Evolutionary conservation across 345 rosid species (phyloP).

Genomic region (Sonneratia alba): DNA sequence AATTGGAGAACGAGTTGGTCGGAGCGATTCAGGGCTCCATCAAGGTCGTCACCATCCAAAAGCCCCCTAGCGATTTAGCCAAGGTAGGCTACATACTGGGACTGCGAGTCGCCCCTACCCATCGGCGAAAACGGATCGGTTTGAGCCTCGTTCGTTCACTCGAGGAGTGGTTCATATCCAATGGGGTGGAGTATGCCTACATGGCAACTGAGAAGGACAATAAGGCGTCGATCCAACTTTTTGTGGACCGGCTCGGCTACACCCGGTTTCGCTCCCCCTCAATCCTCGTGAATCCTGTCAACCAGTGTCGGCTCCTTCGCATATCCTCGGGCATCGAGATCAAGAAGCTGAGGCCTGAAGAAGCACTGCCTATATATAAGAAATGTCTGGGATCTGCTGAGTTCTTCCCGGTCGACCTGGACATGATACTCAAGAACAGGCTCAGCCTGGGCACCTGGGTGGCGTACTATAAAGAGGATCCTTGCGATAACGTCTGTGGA

Average conservation of each 20-base stretch:
- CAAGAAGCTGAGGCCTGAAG: constrained; percentile 37
- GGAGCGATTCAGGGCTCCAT: constrained; percentile 76
- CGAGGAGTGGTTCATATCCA: constrained; percentile 60
- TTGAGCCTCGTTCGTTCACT: constrained; percentile 37
- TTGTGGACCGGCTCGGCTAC: constrained; percentile 37
- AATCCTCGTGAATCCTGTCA: constrained; percentile 64
- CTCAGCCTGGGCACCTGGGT: constrained; percentile 79
- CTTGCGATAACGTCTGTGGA: constrained; percentile 10
- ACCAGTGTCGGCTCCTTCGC: constrained; percentile 16
- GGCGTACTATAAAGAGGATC: constrained; percentile 37
- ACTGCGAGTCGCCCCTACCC: constrained; percentile 44
- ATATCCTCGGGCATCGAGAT: constrained; percentile 28
- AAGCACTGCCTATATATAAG: constrained; percentile 44
- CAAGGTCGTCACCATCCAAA: constrained; percentile 42
- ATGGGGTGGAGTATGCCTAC: constrained; percentile 53
- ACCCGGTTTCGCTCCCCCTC: constrained; percentile 47
- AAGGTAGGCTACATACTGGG: constrained; percentile 64
- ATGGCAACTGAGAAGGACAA: constrained; percentile 77
- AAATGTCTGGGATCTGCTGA: constrained; percentile 41
- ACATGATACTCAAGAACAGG: constrained; percentile 41
- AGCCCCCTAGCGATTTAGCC: constrained; percentile 23
- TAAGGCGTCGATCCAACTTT: constrained; percentile 51
- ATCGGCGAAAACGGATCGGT: constrained; percentile 56
- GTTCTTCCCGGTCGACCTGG: constrained; percentile 65
- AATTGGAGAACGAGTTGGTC: constrained; percentile 43